Evolutionary conservation across 176 grass and related monocot species (phyloP), one percentile per base, ranked within the genome.

Genomic region (Musa beccarii): DNA sequence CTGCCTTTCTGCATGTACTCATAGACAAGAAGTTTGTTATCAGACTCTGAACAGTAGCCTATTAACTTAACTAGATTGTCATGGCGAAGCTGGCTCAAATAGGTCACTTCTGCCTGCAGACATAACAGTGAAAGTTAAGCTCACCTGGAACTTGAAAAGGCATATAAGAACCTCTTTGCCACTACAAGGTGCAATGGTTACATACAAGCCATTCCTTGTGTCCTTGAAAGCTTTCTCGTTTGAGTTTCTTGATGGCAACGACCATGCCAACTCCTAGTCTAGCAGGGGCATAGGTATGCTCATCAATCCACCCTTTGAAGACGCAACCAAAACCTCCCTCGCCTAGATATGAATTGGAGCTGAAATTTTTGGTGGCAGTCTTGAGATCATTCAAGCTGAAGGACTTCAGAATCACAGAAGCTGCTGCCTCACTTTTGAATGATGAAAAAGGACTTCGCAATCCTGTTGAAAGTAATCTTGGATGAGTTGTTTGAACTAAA

Each of bases 221-320:
- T 5, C 71, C 59, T 66, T 57, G 72, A 75, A 14, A 51, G 49
- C 70, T 67, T 82, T 76, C 80, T 55, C 11, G 20, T 68, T 76
- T 82, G 23, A 75, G 65, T 76, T 67, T 82, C 73, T 76, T 76
- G 66, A 82, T 59, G 66, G 80, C 61, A 23, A 82, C 74, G 54
- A 63, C 70, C 54, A 76, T 59, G 14, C 80, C 80, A 17, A 28
- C 19, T 65, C 80, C 80, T 55, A 43, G 72, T 56, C 22, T 68
- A 34, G 61, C 76, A 49, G 72, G 80, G 49, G 59, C 24, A 22
- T 55, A 54, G 26, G 61, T 82, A 28, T 74, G 63, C 74, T 76
- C 56, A 68, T 82, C 80, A 49, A 82, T 82, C 80, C 80, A 82
- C 23, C 72, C 80, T 68, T 76, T 82, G 62, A 67, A 82, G 62